Conservation (phyloP, 805 yeast genomes). For the Suhomyces sp. region DNA sequence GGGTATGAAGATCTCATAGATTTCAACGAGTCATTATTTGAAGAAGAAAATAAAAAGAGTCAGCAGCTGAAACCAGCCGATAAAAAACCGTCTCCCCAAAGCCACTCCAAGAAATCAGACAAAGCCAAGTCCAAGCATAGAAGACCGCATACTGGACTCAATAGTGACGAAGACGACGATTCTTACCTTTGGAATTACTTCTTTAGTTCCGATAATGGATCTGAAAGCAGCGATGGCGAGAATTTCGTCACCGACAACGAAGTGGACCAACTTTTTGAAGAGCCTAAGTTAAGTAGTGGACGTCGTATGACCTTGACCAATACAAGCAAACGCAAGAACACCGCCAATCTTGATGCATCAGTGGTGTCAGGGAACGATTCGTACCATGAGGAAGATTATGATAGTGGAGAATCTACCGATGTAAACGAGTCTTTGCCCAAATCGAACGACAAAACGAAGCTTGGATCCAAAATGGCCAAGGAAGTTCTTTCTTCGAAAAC, state of each 20-base stretch:
- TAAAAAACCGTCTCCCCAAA: background rate
- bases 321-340: background rate
- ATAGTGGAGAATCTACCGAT: constrained; percentile 89
- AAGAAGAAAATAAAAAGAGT: constrained; percentile 9
- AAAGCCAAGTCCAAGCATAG: constrained; percentile 11
- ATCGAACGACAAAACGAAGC: constrained; percentile 44
- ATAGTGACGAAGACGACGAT: constrained; percentile 57
- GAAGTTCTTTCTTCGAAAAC: constrained; percentile 88
- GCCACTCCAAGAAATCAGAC: background rate
- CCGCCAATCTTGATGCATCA: background rate
- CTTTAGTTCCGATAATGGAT: constrained; percentile 45
- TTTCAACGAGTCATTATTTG: constrained; percentile 30
- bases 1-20: constrained; percentile 40
- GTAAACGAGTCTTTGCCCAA: constrained; percentile 77
- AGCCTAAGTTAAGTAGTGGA: constrained; percentile 14
- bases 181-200: constrained; percentile 74
- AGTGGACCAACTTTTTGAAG: constrained; percentile 9
- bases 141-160: constrained; percentile 16
- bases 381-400: constrained; percentile 33
- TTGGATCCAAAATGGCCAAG: constrained; percentile 80
- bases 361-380: background rate
- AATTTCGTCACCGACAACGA: background rate
- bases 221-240: constrained; percentile 13
- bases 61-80: background rate
- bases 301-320: constrained; percentile 6